A percentile compares a stretch with the other conserved stretches of the same genome.
Conservation (phyloP, 2,329 filamentous ascomycete genomes). For the Fusarium abutilonis region DNA sequence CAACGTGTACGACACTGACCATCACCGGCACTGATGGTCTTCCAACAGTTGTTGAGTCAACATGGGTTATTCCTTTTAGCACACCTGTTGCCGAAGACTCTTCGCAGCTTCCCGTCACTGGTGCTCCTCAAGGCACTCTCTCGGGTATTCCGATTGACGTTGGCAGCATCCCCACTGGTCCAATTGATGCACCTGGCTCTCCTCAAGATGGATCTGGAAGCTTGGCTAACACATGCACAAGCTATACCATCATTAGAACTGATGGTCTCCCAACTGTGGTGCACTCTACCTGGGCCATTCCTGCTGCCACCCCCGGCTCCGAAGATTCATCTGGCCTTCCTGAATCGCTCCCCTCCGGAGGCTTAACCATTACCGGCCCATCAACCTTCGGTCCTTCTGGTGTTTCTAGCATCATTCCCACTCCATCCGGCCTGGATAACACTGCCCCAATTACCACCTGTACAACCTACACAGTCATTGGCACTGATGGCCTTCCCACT, state of each 20-base stretch:
- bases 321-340: slow-evolving; percentile 10
- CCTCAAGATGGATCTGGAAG: slow-evolving; percentile 30
- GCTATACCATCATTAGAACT: slow-evolving; percentile 36
- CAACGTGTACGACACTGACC: slow-evolving; percentile 45
- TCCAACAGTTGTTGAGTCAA: slow-evolving; percentile 50
- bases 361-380: slow-evolving; percentile 10
- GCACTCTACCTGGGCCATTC: slow-evolving; percentile 35
- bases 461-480: slow-evolving; percentile 45
- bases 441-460: slow-evolving; percentile 40
- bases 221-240: slow-evolving; percentile 31
- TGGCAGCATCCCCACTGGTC: slow-evolving; percentile 26
- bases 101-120: slow-evolving; percentile 23
- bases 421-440: slow-evolving; percentile 1
- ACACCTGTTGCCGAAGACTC: slow-evolving; percentile 26
- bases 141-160: slow-evolving; percentile 29
- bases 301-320: slow-evolving; percentile 15
- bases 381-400: slow-evolving; percentile 17
- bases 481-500: slow-evolving; percentile 43
- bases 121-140: slow-evolving; percentile 22
- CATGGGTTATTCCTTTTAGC: slow-evolving; percentile 43
- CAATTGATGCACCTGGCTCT: slow-evolving; percentile 16
- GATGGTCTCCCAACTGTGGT: slow-evolving; percentile 39
- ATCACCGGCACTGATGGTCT: slow-evolving; percentile 48
- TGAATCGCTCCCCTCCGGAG: slow-evolving; percentile 10
- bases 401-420: not conserved